Evolutionary conservation across 2,329 filamentous ascomycete genomes (phyloP).

Genomic region (Calonectria pteridis): DNA sequence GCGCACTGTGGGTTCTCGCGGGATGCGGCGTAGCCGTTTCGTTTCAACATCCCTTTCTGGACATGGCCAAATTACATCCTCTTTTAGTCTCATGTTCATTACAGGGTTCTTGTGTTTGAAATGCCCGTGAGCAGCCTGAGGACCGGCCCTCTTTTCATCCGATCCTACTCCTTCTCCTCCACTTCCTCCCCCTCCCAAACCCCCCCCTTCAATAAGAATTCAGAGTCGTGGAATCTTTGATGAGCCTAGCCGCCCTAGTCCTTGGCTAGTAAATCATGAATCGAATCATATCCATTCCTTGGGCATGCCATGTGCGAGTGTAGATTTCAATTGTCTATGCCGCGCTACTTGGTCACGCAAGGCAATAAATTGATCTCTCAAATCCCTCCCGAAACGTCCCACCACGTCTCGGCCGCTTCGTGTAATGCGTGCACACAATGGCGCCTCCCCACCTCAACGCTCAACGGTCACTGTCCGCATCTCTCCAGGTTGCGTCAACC

Average conservation of each 20-base stretch:
- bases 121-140: background rate
- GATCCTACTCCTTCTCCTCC: constrained; percentile 5
- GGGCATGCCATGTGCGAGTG: background rate
- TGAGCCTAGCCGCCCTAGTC: constrained; percentile 6
- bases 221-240: background rate
- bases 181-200: background rate
- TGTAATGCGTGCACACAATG: background rate
- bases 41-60: constrained; percentile 41
- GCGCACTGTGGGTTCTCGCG: constrained; percentile 17
- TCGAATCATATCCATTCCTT: constrained; percentile 19
- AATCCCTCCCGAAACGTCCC: constrained; percentile 21
- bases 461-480: background rate
- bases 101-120: constrained; percentile 29
- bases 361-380: constrained; percentile 17
- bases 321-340: constrained; percentile 12
- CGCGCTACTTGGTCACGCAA: constrained; percentile 9
- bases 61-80: constrained; percentile 39
- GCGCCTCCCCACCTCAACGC: background rate
- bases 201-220: constrained; percentile 2
- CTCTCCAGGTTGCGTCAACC: constrained; percentile 1
- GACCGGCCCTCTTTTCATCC: constrained; percentile 18
- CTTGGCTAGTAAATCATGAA: constrained; percentile 6
- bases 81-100: constrained; percentile 29
- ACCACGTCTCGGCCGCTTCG: background rate
- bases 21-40: constrained; percentile 39